Conservation (phyloP, 1,284 basidiomycete genomes). For the Kalmanozyma brasiliensis region DNA sequence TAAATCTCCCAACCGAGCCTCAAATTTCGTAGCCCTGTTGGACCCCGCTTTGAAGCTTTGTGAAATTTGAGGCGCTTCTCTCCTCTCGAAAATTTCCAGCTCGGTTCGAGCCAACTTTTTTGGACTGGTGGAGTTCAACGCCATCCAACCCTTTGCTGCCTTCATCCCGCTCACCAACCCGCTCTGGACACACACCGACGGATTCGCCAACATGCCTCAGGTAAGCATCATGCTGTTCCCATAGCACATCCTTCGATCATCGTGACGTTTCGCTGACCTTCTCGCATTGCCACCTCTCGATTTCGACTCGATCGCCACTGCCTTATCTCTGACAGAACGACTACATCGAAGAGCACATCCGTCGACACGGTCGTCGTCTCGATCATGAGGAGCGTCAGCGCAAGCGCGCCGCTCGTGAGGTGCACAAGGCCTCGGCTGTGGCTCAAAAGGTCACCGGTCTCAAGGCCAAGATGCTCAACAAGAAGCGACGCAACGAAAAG, state of each 20-base stretch:
- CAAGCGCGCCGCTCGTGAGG: conserved; percentile 89
- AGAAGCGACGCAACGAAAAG: conserved; percentile 95
- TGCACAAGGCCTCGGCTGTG: conserved; percentile 85
- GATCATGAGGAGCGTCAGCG: conserved; percentile 72
- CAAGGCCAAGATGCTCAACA: conserved; percentile 97
- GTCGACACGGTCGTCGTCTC: conserved; percentile 64
- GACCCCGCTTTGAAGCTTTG: conserved; percentile 2
- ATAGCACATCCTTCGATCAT: too few species aligned
- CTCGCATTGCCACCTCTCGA: conserved; percentile 5
- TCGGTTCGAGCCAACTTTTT: conserved; percentile 5
- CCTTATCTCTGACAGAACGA: conserved; percentile 65
- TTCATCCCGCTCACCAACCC: conserved; percentile 6
- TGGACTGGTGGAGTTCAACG: background rate
- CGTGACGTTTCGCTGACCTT: background rate
- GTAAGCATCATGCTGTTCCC: conserved; percentile 12
- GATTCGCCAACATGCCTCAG: conserved; percentile 46
- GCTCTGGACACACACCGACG: conserved; percentile 5
- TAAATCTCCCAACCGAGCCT: background rate
- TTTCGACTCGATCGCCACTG: background rate
- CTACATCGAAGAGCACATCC: conserved; percentile 70
- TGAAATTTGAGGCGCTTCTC: conserved; percentile 1
- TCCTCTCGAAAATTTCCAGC: conserved; percentile 15
- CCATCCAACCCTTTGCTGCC: conserved; percentile 6
- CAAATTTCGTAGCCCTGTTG: background rate
- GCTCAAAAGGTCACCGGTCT: conserved; percentile 96